A percentile compares a stretch with the other conserved stretches of the same genome.
These are phyloP conservation scores for Aspergillus tamarii DNA, from an alignment of 2,329 filamentous ascomycete genomes.

Conservation along the genomic window DNA sequence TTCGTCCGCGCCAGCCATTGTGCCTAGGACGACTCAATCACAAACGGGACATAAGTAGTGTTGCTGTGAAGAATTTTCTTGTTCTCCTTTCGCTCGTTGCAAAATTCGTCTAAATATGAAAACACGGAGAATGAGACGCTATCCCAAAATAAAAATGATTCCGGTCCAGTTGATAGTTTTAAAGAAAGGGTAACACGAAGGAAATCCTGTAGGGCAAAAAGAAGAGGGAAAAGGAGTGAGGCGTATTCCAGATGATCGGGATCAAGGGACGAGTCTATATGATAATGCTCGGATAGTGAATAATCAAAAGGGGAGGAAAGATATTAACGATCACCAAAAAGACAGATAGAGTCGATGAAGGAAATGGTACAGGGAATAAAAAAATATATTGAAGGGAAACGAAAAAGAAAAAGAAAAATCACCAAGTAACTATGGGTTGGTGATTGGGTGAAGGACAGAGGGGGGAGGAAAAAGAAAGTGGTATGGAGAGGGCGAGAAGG, in stretches of 20 bases:
- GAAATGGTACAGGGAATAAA: not conserved
- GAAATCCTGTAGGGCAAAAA: slow-evolving; percentile 4
- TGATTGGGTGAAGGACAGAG: slow-evolving; percentile 4
- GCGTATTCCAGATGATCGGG: not conserved
- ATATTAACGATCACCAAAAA: not conserved
- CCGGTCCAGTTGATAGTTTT: slow-evolving; percentile 4
- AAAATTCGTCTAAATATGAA: slow-evolving; percentile 9
- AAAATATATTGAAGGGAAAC: slow-evolving; percentile 5
- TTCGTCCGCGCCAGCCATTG: slow-evolving; percentile 52
- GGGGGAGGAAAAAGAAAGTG: slow-evolving; percentile 6
- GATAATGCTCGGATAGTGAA: not conserved
- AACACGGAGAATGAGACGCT: slow-evolving; percentile 6
- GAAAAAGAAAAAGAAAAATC: slow-evolving; percentile 1
- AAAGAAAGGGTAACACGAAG: slow-evolving; percentile 2
- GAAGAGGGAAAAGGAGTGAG: slow-evolving; percentile 7
- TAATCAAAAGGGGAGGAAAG: not conserved
- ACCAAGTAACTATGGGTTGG: not conserved
- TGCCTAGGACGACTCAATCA: slow-evolving; percentile 35
- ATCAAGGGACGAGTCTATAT: not conserved
- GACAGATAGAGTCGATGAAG: slow-evolving; percentile 6
- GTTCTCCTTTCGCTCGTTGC: slow-evolving; percentile 10
- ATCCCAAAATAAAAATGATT: not conserved
- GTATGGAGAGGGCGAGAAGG: slow-evolving; percentile 8
- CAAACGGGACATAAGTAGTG: slow-evolving; percentile 25
- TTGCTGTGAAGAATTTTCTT: slow-evolving; percentile 10